A percentile compares a stretch with the other conserved stretches of the same genome.
phyloP scores from a whole-genome alignment of 139 green algal species.

The Nannochloris sp. region DNA sequence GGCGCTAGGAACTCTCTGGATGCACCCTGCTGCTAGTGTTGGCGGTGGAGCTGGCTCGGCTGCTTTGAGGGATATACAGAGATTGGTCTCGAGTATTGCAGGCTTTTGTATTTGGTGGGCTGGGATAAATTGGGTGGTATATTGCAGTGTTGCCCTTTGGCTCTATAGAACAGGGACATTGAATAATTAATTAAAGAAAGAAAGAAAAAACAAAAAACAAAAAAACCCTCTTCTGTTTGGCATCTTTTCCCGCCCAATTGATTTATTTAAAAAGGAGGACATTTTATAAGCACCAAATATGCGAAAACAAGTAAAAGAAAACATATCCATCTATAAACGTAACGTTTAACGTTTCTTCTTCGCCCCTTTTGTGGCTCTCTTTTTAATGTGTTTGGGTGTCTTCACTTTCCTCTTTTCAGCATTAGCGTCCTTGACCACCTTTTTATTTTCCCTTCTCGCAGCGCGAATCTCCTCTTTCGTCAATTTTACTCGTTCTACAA shows the following conservation, averaged over 20 bases:
- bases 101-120: neutral
- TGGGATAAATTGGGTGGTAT: neutral
- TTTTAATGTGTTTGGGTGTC: slow-evolving; percentile 91
- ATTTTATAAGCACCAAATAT: no score
- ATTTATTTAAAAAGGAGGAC: no score
- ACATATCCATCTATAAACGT: no score
- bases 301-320: no score
- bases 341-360: slow-evolving; percentile 47
- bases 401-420: slow-evolving; percentile 85
- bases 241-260: neutral
- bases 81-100: neutral
- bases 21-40: neutral
- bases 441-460: slow-evolving; percentile 63
- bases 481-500: slow-evolving; percentile 27
- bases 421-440: slow-evolving; percentile 79
- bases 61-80: neutral
- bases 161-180: neutral
- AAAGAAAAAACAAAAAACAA: no score
- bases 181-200: neutral
- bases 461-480: slow-evolving; percentile 47
- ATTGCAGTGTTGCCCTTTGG: neutral
- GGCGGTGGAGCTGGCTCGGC: neutral
- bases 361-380: slow-evolving; percentile 47
- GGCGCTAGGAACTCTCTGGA: neutral
- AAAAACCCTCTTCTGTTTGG: neutral